Conservation (phyloP, 2,329 filamentous ascomycete species). For the Raffaelea albimanens region DNA sequence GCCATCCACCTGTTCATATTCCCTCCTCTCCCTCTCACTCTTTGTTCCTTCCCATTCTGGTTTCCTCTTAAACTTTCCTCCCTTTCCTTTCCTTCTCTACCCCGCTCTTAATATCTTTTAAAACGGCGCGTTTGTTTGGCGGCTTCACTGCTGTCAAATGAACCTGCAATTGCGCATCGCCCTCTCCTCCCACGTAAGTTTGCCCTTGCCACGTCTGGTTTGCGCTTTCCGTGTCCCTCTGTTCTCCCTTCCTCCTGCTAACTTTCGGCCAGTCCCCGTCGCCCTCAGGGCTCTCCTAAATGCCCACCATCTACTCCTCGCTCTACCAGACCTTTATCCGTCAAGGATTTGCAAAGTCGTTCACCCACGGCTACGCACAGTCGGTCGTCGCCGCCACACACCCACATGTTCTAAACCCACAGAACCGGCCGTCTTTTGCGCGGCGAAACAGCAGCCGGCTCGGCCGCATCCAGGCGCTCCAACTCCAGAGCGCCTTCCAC, state of each 20-base stretch:
- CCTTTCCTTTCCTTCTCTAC: constrained; percentile 4
- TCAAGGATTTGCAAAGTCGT: constrained; percentile 92
- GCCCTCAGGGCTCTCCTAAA: constrained; percentile 71
- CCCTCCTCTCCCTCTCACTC: neutral
- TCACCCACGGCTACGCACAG: constrained; percentile 96
- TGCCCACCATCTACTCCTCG: constrained; percentile 65
- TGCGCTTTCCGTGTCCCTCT: neutral
- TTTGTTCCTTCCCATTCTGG: constrained; percentile 1
- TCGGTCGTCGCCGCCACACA: constrained; percentile 94
- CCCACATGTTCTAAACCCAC: constrained; percentile 64
- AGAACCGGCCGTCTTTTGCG: constrained; percentile 54
- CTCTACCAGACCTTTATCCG: constrained; percentile 79
- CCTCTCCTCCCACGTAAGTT: constrained; percentile 55
- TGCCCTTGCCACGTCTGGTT: neutral
- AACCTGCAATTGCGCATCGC: constrained; percentile 73
- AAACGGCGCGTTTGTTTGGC: constrained; percentile 83
- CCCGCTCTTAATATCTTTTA: constrained; percentile 7
- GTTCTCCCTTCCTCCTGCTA: neutral
- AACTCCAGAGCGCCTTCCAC: constrained; percentile 73
- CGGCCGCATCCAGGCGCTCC: constrained; percentile 47
- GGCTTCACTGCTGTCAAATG: constrained; percentile 85
- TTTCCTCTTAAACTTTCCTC: neutral
- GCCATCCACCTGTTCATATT: neutral
- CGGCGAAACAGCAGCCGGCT: constrained; percentile 47
- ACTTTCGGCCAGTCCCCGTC: constrained; percentile 35